Evolutionary conservation across 305 asterid genomes (phyloP), one percentile per base, ranked within the genome.

Genomic region (Caryopteris hybrid): DNA sequence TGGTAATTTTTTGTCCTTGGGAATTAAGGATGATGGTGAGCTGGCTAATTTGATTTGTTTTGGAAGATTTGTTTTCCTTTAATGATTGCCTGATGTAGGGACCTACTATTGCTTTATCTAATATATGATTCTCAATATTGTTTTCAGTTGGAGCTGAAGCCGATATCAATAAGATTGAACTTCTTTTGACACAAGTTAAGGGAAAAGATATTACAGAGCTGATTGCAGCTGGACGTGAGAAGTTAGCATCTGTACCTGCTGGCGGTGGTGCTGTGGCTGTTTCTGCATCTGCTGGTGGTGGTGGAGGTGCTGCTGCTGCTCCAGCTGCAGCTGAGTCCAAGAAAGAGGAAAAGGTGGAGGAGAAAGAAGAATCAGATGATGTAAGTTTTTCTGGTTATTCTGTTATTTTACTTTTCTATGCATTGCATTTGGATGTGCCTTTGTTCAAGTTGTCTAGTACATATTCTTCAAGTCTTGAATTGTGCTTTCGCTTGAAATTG

Each of bases 191-290:
- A 0, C 82, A 85, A 77, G 82, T 83, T 1, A 55, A 64, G 61
- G 88, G 88, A 0, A 85, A 83, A 71, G 84, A 85, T 63, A 83
- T 85, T 11, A 80, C 85, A 0, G 88, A 83, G 74, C 73, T 85
- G 45, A 80, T 85, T 64, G 91, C 86, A 31, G 56, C 86, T 72
- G 91, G 91, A 20, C 76, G 88, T 14, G 88, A 83, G 57, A 85
- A 83, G 73, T 63, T 85, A 70, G 88, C 88, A 6, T 85, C 88
- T 3, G 88, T 83, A n/a, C 91, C 88, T 39, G 58, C 86, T 20
- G 88, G 91, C 36, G 88, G 88, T 38, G 85, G 83, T 48, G 85
- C 64, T 10, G 79, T 65, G 47, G 85, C 74, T 0, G 83, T 76
- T n/a, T 75, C 83, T 53, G 71, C 82, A 5, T 33, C 88, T 6